Evolutionary conservation across 345 rosid species (phyloP).

Genomic region (Abelmoschus esculentus): DNA sequence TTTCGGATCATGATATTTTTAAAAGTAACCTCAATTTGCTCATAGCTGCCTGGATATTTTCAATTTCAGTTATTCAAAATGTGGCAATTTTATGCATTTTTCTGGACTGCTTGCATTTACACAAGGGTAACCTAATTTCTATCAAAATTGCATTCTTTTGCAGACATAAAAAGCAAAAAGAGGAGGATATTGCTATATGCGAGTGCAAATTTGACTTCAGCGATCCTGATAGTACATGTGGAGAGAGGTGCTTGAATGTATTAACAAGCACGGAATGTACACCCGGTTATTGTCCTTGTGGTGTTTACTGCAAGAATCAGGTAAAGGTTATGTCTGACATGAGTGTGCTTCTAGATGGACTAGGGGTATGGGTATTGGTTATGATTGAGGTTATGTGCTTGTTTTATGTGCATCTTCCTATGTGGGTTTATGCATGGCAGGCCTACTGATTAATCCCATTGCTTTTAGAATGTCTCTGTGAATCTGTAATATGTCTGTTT

Average conservation of each 20-base stretch:
- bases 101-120: background rate
- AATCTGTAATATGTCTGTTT: background rate
- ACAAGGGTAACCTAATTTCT: background rate
- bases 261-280: slow-evolving; percentile 91
- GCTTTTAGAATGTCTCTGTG: background rate
- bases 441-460: background rate
- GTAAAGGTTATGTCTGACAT: slow-evolving; percentile 21
- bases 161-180: slow-evolving; percentile 89
- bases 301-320: slow-evolving; percentile 77
- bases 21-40: background rate
- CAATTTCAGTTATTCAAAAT: background rate
- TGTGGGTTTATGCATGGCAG: background rate
- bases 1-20: background rate
- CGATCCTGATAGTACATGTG: slow-evolving; percentile 76
- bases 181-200: slow-evolving; percentile 85
- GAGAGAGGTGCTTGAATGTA: slow-evolving; percentile 79
- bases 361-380: no score
- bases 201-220: slow-evolving; percentile 63
- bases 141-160: background rate
- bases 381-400: no score
- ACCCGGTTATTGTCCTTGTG: slow-evolving; percentile 71
- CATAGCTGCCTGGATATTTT: background rate
- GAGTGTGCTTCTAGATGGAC: no score
- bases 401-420: background rate
- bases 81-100: background rate